Conservation (phyloP, 768 basidiomycete species). For the Collybia sordida region DNA sequence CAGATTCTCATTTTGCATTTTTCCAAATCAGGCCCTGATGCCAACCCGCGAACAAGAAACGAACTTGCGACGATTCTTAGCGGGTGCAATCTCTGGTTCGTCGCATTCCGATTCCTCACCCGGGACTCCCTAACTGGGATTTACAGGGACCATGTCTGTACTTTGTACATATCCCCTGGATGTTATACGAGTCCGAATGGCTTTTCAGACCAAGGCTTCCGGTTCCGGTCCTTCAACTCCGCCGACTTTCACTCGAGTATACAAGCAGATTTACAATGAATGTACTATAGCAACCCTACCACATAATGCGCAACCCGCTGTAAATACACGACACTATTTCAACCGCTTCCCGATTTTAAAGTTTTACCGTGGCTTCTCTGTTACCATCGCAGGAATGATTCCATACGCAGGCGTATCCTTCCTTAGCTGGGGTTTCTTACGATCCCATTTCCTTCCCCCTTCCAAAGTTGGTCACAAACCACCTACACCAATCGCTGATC, state of each 20-base stretch:
- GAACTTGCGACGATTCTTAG: constrained; percentile 73
- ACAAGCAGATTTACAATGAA: constrained; percentile 73
- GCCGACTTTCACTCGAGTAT: constrained; percentile 55
- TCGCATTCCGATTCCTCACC: neutral
- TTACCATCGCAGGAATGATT: constrained; percentile 88
- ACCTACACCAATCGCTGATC: constrained; percentile 57
- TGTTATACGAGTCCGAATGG: constrained; percentile 92
- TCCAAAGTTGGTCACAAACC: constrained; percentile 32
- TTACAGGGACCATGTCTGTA: constrained; percentile 80
- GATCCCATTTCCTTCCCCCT: constrained; percentile 55
- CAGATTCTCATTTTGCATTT: constrained; percentile 4
- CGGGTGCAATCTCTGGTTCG: constrained; percentile 87
- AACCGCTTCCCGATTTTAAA: constrained; percentile 74
- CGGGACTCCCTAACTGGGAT: neutral
- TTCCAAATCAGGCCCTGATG: constrained; percentile 67
- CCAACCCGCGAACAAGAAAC: constrained; percentile 80
- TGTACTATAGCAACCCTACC: constrained; percentile 30
- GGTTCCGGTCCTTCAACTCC: constrained; percentile 18
- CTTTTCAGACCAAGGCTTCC: constrained; percentile 64
- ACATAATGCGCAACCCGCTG: constrained; percentile 19
- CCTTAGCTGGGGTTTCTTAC: constrained; percentile 83
- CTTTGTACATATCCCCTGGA: constrained; percentile 95
- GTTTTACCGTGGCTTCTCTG: constrained; percentile 97
- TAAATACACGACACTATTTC: constrained; percentile 36
- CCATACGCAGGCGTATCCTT: constrained; percentile 97